Evolutionary conservation across 2,329 filamentous ascomycete genomes (phyloP).

Genomic region (Orbilia ellipsospora): DNA sequence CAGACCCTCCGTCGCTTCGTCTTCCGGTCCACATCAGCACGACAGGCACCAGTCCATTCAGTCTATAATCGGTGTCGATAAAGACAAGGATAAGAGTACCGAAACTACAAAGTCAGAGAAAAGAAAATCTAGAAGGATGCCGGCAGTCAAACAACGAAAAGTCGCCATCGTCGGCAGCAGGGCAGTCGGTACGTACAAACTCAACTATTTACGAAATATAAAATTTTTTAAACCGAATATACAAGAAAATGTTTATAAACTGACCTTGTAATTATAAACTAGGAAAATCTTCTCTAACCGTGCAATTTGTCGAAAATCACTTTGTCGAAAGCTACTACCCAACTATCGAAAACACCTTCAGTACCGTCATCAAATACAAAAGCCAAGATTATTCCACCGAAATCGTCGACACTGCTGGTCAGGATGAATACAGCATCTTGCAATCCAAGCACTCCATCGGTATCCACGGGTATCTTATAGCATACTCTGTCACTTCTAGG

Average conservation of each 20-base stretch:
- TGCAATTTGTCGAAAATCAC: slow-evolving; percentile 96
- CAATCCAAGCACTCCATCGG: slow-evolving; percentile 99
- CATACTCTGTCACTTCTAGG: slow-evolving; percentile 94
- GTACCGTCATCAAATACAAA: slow-evolving; percentile 91
- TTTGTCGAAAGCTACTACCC: slow-evolving; percentile 99
- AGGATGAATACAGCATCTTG: slow-evolving; percentile 98
- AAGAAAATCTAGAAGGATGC: slow-evolving; percentile 37
- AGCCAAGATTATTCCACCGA: slow-evolving; percentile 94
- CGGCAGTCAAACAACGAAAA: slow-evolving; percentile 79
- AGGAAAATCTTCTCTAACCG: slow-evolving; percentile 98
- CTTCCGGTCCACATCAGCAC: slow-evolving; percentile 22
- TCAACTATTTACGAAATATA: background rate
- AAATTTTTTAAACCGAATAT: no score
- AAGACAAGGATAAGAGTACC: background rate
- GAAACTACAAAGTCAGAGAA: slow-evolving; percentile 11
- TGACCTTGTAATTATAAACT: slow-evolving; percentile 8
- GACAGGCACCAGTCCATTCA: slow-evolving; percentile 38
- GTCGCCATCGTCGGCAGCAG: slow-evolving; percentile 95
- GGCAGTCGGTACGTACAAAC: slow-evolving; percentile 76
- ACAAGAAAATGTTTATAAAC: no score
- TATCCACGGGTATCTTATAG: slow-evolving; percentile 98
- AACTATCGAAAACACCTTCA: slow-evolving; percentile 99
- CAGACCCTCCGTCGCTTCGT: slow-evolving; percentile 35
- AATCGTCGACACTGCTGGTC: slow-evolving; percentile 97
- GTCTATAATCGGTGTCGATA: slow-evolving; percentile 19